Evolutionary conservation across 352 stramenopile species (phyloP), one percentile per base, ranked within the genome.

Genomic region (Globisporangium paroecandrum): DNA sequence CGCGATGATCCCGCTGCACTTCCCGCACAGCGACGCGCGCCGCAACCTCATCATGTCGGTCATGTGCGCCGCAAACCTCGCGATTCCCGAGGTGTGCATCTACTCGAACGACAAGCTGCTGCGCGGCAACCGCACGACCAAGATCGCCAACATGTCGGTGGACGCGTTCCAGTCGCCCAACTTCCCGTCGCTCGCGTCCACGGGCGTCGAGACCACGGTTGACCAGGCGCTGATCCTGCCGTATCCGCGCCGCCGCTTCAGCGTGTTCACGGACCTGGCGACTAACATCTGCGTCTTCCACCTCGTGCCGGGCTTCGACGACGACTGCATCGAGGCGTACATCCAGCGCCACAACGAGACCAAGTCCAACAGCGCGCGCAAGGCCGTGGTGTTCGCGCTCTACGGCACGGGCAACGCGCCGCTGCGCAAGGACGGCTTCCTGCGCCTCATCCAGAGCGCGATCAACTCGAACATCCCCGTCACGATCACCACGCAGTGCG

Each of bases 151-250:
- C 65, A 88, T 94, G 76, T 82, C 80, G n/a, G 83, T 99, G 18
- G 80, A 97, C 66, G 97, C 97, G 22, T 99, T 99, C 88, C 93
- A 98, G 70, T 98, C 91, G 62, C 97, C 96, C 34, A 99, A 99
- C 77, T 96, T 98, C 69, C 91, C 95, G 25, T 84, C 92, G 6
- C 79, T 99, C 18, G 97, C 95, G 15, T 87, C 81, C 18, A 96
- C 98, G n/a, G 96, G 94, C 29, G 94, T 98, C 22, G 91, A 91
- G 61, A 97, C 98, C 51, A 89, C 93, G 6, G 87, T 98, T 57
- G 92, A 97, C 70, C 83, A 97, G 58, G 84, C 94, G 63, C 66
- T 98, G 12, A 86, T 97, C 62, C 76, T 97, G 53, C 90, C 91
- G 36, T 97, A 96, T 66, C 87, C 96, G 25, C 82, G 85, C n/a